phyloP scores from a whole-genome alignment of 768 basidiomycete genomes.

The Russula sp. region DNA sequence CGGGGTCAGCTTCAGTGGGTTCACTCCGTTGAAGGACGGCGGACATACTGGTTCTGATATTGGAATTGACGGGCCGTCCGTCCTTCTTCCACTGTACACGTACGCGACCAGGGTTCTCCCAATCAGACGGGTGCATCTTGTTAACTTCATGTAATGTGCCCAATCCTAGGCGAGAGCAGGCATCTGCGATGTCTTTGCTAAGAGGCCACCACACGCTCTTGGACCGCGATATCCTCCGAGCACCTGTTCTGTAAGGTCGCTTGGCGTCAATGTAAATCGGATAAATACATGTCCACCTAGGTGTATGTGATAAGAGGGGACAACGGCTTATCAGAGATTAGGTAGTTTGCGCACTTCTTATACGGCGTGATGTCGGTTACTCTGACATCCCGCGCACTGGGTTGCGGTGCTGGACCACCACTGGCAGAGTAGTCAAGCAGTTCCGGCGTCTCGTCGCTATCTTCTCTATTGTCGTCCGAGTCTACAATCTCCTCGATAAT shows the following conservation, averaged over 20 bases:
- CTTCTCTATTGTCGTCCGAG: conserved; percentile 44
- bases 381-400: conserved; percentile 21
- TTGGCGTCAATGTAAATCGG: conserved; percentile 97
- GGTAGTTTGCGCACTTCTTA: conserved; percentile 52
- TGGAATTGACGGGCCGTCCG: conserved; percentile 52
- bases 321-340: conserved; percentile 6
- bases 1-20: conserved; percentile 1
- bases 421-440: conserved; percentile 48
- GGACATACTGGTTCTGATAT: conserved; percentile 69
- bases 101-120: conserved; percentile 97
- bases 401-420: conserved; percentile 33
- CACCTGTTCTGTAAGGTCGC: conserved; percentile 74
- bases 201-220: conserved; percentile 93
- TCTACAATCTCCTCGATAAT: conserved; percentile 59
- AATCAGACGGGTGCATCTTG: conserved; percentile 91
- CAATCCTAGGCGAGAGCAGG: conserved; percentile 67
- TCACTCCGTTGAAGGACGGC: not conserved
- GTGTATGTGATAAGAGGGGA: conserved; percentile 15
- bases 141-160: conserved; percentile 81
- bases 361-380: conserved; percentile 76
- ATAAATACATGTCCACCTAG: conserved; percentile 92
- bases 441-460: conserved; percentile 22
- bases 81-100: conserved; percentile 90
- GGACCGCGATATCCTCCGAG: conserved; percentile 70
- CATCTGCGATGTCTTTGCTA: conserved; percentile 87